Evolutionary conservation across 2,329 filamentous ascomycete genomes (phyloP).

Genomic region (Cladophialophora bantiana): DNA sequence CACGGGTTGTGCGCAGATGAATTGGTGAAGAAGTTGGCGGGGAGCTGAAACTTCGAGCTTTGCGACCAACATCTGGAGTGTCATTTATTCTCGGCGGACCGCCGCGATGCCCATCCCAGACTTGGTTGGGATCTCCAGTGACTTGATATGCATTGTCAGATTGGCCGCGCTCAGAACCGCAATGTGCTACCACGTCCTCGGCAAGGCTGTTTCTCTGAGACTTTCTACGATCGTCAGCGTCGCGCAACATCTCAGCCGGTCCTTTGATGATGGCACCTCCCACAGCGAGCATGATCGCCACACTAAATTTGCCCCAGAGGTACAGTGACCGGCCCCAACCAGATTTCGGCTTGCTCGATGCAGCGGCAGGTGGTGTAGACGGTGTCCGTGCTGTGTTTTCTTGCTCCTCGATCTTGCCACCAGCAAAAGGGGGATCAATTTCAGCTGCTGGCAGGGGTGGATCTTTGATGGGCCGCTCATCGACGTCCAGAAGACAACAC

Average conservation of each 20-base stretch:
- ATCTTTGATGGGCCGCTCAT: slow-evolving; percentile 1
- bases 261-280: slow-evolving; percentile 57
- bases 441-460: background rate
- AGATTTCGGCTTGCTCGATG: slow-evolving; percentile 4
- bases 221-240: slow-evolving; percentile 33
- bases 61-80: slow-evolving; percentile 16
- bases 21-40: slow-evolving; percentile 20
- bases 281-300: slow-evolving; percentile 57
- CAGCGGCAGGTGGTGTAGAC: background rate
- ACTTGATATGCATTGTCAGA: background rate
- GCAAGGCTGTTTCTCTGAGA: slow-evolving; percentile 26
- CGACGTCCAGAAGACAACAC: slow-evolving; percentile 21
- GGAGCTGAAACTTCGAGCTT: slow-evolving; percentile 34
- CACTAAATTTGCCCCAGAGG: slow-evolving; percentile 57
- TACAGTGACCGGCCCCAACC: slow-evolving; percentile 44
- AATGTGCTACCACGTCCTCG: background rate
- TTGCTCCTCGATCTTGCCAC: slow-evolving; percentile 4
- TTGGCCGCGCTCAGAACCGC: background rate
- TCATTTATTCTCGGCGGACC: background rate
- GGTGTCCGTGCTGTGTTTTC: background rate
- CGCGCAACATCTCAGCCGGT: slow-evolving; percentile 50
- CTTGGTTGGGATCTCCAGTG: background rate
- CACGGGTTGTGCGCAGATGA: background rate
- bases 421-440: background rate
- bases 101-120: background rate